Percentiles rank a stretch among this genome's conserved stretches.
phyloP scores from a whole-genome alignment of 495 filamentous ascomycete genomes.

The Lichina pygmaea region DNA sequence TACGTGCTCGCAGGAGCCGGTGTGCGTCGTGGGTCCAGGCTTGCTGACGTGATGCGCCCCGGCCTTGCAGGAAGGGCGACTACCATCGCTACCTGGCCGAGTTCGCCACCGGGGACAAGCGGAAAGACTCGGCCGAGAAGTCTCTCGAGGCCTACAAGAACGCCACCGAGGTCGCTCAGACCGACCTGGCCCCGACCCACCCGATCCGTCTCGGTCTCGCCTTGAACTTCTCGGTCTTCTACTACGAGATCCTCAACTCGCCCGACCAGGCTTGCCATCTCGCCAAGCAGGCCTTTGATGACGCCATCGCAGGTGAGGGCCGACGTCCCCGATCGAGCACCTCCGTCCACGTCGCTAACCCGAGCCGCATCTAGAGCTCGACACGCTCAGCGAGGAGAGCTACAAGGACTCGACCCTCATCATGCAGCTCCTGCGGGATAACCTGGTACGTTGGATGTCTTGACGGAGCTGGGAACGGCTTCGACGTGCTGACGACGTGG shows the following conservation, averaged over 20 bases:
- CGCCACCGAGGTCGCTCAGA: slow-evolving; percentile 93
- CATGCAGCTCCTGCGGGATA: slow-evolving; percentile 98
- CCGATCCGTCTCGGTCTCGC: slow-evolving; percentile 96
- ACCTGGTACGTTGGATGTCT: slow-evolving; percentile 40
- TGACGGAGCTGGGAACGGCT: too few species aligned
- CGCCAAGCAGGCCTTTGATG: slow-evolving; percentile 97
- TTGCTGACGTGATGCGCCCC: slow-evolving; percentile 1
- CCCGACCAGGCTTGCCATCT: slow-evolving; percentile 97
- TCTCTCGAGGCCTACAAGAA: slow-evolving; percentile 98
- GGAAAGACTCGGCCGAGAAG: slow-evolving; percentile 87
- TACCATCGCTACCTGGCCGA: slow-evolving; percentile 99
- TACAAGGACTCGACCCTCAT: slow-evolving; percentile 99
- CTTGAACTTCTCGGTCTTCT: slow-evolving; percentile 99
- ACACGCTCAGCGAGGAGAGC: slow-evolving; percentile 96
- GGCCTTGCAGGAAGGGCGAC: slow-evolving; percentile 70
- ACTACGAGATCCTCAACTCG: slow-evolving; percentile 99
- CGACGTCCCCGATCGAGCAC: background rate
- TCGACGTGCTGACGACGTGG: background rate
- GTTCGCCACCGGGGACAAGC: slow-evolving; percentile 91
- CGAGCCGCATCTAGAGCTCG: slow-evolving; percentile 33
- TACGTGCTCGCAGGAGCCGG: background rate
- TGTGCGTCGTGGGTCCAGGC: too few species aligned
- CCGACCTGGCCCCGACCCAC: slow-evolving; percentile 92
- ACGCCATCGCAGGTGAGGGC: slow-evolving; percentile 68
- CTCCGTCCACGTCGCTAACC: background rate